A percentile compares a stretch with the other conserved stretches of the same genome.
Conservation (phyloP, 2,329 filamentous ascomycete genomes). For the Blastomyces silverae region DNA sequence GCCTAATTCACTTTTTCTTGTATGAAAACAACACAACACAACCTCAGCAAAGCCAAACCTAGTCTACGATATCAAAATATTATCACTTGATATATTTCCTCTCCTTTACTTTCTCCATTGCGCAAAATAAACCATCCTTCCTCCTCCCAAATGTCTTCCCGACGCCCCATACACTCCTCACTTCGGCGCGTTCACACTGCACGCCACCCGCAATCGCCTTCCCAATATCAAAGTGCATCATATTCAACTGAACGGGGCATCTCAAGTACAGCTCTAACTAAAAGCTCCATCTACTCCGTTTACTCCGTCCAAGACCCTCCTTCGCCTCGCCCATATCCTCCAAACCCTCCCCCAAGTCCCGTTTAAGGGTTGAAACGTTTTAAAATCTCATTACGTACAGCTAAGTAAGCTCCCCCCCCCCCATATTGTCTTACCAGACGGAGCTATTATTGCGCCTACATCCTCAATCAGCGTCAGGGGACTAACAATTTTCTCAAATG, state of each 20-base stretch:
- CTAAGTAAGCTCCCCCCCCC: slow-evolving; percentile 1
- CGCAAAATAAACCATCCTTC: background rate
- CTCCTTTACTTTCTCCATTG: background rate
- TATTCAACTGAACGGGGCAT: background rate
- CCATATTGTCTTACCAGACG: background rate
- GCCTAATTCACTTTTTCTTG: background rate
- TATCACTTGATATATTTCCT: background rate
- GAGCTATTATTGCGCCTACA: background rate
- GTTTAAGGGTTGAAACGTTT: slow-evolving; percentile 22
- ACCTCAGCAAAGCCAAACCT: background rate
- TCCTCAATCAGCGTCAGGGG: background rate
- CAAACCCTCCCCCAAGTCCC: slow-evolving; percentile 37
- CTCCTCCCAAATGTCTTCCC: slow-evolving; percentile 1
- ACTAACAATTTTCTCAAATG: background rate
- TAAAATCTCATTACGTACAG: background rate
- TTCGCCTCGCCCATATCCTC: slow-evolving; percentile 33
- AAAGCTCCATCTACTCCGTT: background rate
- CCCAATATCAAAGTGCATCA: background rate
- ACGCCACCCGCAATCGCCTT: background rate
- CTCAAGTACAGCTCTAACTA: background rate
- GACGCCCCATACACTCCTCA: background rate
- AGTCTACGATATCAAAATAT: background rate
- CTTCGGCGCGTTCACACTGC: background rate
- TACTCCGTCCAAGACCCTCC: slow-evolving; percentile 22
- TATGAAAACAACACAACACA: background rate